A percentile compares a stretch with the other conserved stretches of the same genome.
These are phyloP conservation scores for Zangia roseola DNA, from an alignment of 768 basidiomycete genomes.

Conservation along the genomic window DNA sequence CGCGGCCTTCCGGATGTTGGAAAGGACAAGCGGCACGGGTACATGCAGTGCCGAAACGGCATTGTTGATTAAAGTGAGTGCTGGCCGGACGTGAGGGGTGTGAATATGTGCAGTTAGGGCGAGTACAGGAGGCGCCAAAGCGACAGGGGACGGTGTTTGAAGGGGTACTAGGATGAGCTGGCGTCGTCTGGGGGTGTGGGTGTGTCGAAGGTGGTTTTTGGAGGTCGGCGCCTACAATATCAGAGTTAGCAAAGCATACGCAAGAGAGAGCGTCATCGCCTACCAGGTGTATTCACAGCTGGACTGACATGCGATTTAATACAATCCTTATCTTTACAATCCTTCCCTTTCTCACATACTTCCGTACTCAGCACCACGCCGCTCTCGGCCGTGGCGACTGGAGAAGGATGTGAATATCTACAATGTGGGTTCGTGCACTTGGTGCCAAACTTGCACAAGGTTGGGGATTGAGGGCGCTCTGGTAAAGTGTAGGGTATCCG, in stretches of 20 bases:
- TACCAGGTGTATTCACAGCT: slow-evolving; percentile 68
- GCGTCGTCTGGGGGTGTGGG: slow-evolving; percentile 30
- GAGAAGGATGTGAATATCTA: slow-evolving; percentile 91
- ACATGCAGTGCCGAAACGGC: slow-evolving; percentile 83
- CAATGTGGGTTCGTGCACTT: slow-evolving; percentile 92
- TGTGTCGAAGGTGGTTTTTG: slow-evolving; percentile 40
- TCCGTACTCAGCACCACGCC: slow-evolving; percentile 95
- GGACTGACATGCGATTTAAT: slow-evolving; percentile 90
- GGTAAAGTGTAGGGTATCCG: slow-evolving; percentile 56
- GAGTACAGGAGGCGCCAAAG: slow-evolving; percentile 70
- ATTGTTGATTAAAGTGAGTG: slow-evolving; percentile 50
- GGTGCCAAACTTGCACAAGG: slow-evolving; percentile 88
- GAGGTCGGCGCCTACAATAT: slow-evolving; percentile 25
- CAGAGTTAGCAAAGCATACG: slow-evolving; percentile 13
- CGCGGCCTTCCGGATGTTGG: slow-evolving; percentile 86
- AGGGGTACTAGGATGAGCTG: slow-evolving; percentile 28
- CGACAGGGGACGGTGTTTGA: slow-evolving; percentile 50
- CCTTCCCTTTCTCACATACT: slow-evolving; percentile 82
- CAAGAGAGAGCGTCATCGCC: not conserved
- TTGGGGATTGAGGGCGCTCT: slow-evolving; percentile 83
- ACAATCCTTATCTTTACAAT: slow-evolving; percentile 94
- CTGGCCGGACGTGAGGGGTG: slow-evolving; percentile 52
- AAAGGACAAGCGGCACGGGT: slow-evolving; percentile 86
- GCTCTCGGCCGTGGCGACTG: slow-evolving; percentile 93
- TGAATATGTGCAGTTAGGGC: slow-evolving; percentile 63